These are phyloP conservation scores for Sutorius australiensis DNA, from an alignment of 768 basidiomycete genomes.

Conservation along the genomic window DNA sequence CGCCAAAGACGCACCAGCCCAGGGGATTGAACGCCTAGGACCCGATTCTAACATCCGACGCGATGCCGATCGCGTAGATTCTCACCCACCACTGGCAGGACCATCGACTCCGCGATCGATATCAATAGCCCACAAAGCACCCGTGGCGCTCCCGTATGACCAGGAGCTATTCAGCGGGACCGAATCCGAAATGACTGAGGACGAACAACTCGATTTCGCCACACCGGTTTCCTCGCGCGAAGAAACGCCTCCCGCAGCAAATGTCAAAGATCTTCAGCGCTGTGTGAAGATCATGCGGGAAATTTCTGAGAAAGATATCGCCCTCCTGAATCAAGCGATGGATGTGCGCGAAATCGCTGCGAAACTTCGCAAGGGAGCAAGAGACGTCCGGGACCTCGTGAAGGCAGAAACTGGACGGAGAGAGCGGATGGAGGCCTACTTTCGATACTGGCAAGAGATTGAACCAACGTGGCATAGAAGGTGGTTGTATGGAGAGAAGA, in stretches of 20 bases:
- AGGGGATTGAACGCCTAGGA: not conserved
- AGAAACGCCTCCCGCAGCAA: conserved; percentile 18
- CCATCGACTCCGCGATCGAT: not conserved
- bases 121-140: not conserved
- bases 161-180: conserved; percentile 16
- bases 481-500: conserved; percentile 24
- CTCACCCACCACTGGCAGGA: not conserved
- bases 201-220: conserved; percentile 14
- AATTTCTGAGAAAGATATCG: conserved; percentile 18
- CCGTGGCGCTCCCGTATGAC: not conserved
- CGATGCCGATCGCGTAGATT: not conserved
- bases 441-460: conserved; percentile 26
- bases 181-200: conserved; percentile 24
- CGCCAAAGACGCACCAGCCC: not conserved
- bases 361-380: conserved; percentile 17
- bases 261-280: conserved; percentile 17
- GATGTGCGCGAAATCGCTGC: conserved; percentile 15
- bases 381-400: conserved; percentile 21
- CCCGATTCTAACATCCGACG: not conserved
- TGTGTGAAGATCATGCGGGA: conserved; percentile 27
- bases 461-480: conserved; percentile 20
- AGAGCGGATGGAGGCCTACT: conserved; percentile 27
- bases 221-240: conserved; percentile 25
- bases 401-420: conserved; percentile 23
- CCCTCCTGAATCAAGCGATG: conserved; percentile 8